Percentiles rank a stretch among this genome's conserved stretches.
Conservation (phyloP, 331 rosid genomes). For the Pyracantha coccinea region DNA sequence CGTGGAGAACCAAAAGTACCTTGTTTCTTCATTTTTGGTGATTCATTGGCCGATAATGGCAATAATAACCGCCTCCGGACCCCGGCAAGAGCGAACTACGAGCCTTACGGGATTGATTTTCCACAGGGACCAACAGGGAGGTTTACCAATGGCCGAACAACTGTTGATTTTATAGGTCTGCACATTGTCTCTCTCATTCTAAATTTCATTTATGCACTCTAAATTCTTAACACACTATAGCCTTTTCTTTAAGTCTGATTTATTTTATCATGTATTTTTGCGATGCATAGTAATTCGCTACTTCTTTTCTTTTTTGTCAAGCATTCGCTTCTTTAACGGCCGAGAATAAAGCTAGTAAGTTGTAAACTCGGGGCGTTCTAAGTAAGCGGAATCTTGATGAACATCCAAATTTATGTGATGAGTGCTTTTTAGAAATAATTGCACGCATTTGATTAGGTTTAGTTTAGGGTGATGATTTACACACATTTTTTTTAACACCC, state of each 20-base stretch:
- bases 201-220: too few species aligned
- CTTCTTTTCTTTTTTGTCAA: too few species aligned
- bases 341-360: background rate
- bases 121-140: constrained; percentile 53
- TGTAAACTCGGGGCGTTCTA: background rate
- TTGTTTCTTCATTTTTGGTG: constrained; percentile 59
- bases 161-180: constrained; percentile 17
- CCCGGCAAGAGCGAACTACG: constrained; percentile 24
- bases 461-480: too few species aligned
- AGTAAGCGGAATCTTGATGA: background rate
- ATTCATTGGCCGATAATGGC: constrained; percentile 54
- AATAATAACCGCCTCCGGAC: constrained; percentile 39
- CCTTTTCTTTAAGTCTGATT: background rate
- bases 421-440: too few species aligned
- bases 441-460: too few species aligned
- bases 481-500: too few species aligned
- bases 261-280: background rate
- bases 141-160: constrained; percentile 44
- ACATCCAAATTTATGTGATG: background rate
- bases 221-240: too few species aligned
- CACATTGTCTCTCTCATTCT: background rate
- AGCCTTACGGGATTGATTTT: constrained; percentile 60
- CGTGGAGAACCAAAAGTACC: constrained; percentile 29
- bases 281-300: background rate
- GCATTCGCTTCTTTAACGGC: background rate